Base-by-base conservation (phyloP, 345 rosid genomes). In the Carallia pectinifolia region DNA sequence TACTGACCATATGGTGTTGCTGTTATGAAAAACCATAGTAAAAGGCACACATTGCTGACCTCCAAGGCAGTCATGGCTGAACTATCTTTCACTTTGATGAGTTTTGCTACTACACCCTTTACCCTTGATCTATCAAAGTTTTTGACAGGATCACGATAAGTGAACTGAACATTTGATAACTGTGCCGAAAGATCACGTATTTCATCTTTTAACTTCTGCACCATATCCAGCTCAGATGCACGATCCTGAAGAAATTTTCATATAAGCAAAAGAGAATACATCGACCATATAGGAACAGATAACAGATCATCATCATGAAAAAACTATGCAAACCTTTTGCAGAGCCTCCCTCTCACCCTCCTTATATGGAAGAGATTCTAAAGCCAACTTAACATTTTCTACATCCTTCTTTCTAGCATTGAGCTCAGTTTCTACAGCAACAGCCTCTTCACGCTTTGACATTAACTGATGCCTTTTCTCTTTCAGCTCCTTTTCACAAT, bases 81-180 rank as follows among this genome's bases (percentile, higher is more conserved):
- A 75, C 85, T 79, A 77, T 95, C 92, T 78, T 88, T 95, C 66
- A 95, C 98, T 80, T 87, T 84, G 74, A 95, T 83, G 70, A 92
- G 91, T 77, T 84, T 92, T 79, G 99, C 96, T 50, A 95, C 94
- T 73, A 90, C 97, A 40, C 99, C 99, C 81, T 95, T 95, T 78
- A 95, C 99, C 84, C 85, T 92, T 53, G 92, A 86, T 78, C 94
- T 83, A 64, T 95, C 97, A 81, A 95, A 95, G 73, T 89, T 85
- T 75, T 80, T 95, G 58, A 74, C 81, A 54, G 98, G 99, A 83
- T 95, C 99, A 13, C 89, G 82, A 72, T 88, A 95, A 30, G 78
- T 74, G 82, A 95, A 95, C 77, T 95, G 89, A 82, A 89, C 90
- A 85, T 89, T 92, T 68, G 96, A 84, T 67, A 92, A 67, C 39